Evolutionary conservation across 2,329 filamentous ascomycete species (phyloP), one percentile per base, ranked within the genome.

Genomic region (Venturia nashicola): DNA sequence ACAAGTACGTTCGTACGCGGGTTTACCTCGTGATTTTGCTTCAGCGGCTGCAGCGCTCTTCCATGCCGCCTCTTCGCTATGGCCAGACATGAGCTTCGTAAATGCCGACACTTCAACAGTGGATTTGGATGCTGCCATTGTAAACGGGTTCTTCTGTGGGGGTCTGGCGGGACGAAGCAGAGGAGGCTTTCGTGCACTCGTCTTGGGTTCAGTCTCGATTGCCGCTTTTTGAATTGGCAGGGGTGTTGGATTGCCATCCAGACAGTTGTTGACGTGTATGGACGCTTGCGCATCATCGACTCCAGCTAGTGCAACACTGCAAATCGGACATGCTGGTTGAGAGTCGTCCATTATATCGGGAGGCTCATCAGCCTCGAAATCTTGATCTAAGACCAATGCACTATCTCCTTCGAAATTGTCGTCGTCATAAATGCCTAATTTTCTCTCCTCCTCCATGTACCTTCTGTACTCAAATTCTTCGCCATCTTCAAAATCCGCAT

Each of bases 61-160:
- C 94, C 94, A 99, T 0, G 94, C 94, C 1, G 86, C 82, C 72
- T 96, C 89, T 77, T 99, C 94, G 5, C 89, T 90, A 70, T 96
- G 91, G 6, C 86, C 86, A 7, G 91, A 90, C 94, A 99, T 99
- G 65, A 99, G 80, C 71, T 90, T 94, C 2, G 89, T 87, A 71
- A 99, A 99, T 0, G 93, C 94, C 3, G 92, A 95, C 23, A 78
- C 91, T 5, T 90, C 92, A 23, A 78, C 79, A 51, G 62, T 77
- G 66, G 62, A 72, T 57, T 66, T 73, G 65, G 65, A 62, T 40
- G 75, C 73, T 14, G 78, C 81, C 3, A 88, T 71, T 7, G 80
- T 79, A 68, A 95, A 89, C 0, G 92, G 92, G 70, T 89, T 94
- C 7, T 84, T 79, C 73, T 97, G 93, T 0, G 88, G 90, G 1